phyloP scores from a whole-genome alignment of 2,329 filamentous ascomycete genomes.

The Zymoseptoria tritici region DNA sequence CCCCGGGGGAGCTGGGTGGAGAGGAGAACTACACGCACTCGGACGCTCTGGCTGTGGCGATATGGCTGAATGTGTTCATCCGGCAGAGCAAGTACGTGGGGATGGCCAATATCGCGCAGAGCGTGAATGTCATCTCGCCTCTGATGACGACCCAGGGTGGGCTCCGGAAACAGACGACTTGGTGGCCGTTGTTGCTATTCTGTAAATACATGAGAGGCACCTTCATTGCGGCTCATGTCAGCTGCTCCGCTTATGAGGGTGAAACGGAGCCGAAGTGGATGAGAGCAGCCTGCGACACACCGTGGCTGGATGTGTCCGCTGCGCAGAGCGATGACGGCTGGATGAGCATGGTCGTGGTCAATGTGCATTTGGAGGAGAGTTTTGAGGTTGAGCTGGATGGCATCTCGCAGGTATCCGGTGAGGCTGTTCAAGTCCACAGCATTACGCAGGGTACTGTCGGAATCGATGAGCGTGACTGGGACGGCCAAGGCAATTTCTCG shows the following conservation, averaged over 20 bases:
- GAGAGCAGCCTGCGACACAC: slow-evolving; percentile 57
- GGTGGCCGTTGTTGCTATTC: slow-evolving; percentile 67
- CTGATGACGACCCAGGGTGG: slow-evolving; percentile 63
- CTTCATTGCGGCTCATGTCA: slow-evolving; percentile 59
- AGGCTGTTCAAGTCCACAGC: slow-evolving; percentile 53
- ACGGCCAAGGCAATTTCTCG: slow-evolving; percentile 52
- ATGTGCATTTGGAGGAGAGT: slow-evolving; percentile 54
- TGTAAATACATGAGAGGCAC: slow-evolving; percentile 66
- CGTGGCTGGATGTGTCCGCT: slow-evolving; percentile 63
- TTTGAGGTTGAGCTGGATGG: slow-evolving; percentile 56
- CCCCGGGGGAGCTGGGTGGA: slow-evolving; percentile 62
- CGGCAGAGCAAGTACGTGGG: slow-evolving; percentile 63
- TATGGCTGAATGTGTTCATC: slow-evolving; percentile 71
- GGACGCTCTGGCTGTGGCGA: slow-evolving; percentile 65
- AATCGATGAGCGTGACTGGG: slow-evolving; percentile 56
- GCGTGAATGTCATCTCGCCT: slow-evolving; percentile 69
- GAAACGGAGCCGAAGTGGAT: slow-evolving; percentile 60
- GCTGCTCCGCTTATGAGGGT: slow-evolving; percentile 57
- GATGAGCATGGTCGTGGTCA: slow-evolving; percentile 64
- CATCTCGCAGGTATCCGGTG: slow-evolving; percentile 51
- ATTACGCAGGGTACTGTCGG: slow-evolving; percentile 55
- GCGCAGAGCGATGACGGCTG: slow-evolving; percentile 52
- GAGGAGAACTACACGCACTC: slow-evolving; percentile 69
- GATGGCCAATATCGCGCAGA: slow-evolving; percentile 74
- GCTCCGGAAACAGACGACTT: slow-evolving; percentile 63